A percentile compares a stretch with the other conserved stretches of the same genome.
These are phyloP conservation scores for Rusavskia elegans DNA, from an alignment of 495 filamentous ascomycete species.

Conservation along the genomic window DNA sequence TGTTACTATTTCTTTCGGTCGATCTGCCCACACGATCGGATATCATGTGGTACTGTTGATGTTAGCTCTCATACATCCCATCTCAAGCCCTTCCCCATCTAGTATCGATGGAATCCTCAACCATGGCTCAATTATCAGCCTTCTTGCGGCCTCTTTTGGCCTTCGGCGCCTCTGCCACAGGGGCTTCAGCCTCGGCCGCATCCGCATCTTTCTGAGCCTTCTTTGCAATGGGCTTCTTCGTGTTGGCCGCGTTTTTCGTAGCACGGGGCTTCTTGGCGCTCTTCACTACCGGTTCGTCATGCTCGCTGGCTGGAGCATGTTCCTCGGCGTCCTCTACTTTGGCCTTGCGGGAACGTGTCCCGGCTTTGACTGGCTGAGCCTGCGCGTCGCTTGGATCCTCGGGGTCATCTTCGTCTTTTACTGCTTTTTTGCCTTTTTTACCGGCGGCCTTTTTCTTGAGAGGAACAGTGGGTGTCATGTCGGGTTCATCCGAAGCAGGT, in stretches of 20 bases:
- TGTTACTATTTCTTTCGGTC: too few species aligned
- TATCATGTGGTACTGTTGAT: too few species aligned
- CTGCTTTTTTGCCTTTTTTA: not conserved
- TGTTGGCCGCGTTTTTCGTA: conserved; percentile 1
- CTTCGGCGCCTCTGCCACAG: conserved; percentile 3
- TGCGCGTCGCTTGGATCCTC: not conserved
- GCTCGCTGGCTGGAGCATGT: not conserved
- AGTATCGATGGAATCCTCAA: too few species aligned
- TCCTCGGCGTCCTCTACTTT: not conserved
- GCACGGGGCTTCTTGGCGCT: not conserved
- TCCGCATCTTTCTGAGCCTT: not conserved
- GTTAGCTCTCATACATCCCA: too few species aligned
- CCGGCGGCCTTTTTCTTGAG: not conserved
- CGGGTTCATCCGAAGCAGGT: conserved; percentile 3
- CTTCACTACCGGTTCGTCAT: not conserved
- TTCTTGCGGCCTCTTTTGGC: conserved; percentile 11
- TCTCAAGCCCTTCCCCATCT: too few species aligned
- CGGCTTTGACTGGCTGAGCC: not conserved
- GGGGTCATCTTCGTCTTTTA: not conserved
- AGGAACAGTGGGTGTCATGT: not conserved
- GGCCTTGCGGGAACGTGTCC: not conserved
- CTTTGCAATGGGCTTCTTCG: not conserved
- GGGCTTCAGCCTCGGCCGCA: not conserved
- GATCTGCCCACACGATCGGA: too few species aligned
- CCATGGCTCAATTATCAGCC: not conserved